These are phyloP conservation scores for Purpureocillium takamizusanense DNA, from an alignment of 2,329 filamentous ascomycete genomes.

Conservation along the genomic window DNA sequence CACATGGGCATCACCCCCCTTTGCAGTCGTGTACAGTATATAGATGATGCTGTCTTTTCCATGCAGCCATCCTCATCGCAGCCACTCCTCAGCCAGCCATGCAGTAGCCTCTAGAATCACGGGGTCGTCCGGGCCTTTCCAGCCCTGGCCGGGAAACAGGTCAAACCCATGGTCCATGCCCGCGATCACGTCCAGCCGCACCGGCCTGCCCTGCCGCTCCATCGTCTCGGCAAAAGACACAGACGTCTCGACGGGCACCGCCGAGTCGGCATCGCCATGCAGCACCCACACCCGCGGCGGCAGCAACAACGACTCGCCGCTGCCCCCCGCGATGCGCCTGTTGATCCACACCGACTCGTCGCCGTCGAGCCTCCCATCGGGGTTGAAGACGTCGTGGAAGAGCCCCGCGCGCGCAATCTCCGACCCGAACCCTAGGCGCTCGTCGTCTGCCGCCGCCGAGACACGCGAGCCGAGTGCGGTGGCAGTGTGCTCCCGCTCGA, in stretches of 20 bases:
- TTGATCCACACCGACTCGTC: not conserved
- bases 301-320: too few relatives aligned
- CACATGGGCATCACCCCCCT: too few relatives aligned
- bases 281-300: slow-evolving; percentile 1
- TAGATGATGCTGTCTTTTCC: too few relatives aligned
- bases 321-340: not conserved
- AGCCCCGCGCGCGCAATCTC: not conserved
- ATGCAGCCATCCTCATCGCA: not conserved
- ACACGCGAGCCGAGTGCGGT: not conserved
- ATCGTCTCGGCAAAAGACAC: not conserved
- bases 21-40: too few relatives aligned
- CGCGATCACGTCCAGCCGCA: not conserved
- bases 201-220: not conserved
- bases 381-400: not conserved
- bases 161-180: not conserved
- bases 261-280: slow-evolving; percentile 3
- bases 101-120: not conserved
- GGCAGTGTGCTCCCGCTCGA: too few relatives aligned
- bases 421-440: not conserved
- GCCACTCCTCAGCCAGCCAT: not conserved
- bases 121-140: not conserved
- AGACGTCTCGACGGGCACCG: not conserved
- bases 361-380: not conserved
- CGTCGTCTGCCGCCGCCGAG: not conserved
- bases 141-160: not conserved